Evolutionary conservation across 257 asterid genomes (phyloP).

Genomic region (Ehretia macrophylla): DNA sequence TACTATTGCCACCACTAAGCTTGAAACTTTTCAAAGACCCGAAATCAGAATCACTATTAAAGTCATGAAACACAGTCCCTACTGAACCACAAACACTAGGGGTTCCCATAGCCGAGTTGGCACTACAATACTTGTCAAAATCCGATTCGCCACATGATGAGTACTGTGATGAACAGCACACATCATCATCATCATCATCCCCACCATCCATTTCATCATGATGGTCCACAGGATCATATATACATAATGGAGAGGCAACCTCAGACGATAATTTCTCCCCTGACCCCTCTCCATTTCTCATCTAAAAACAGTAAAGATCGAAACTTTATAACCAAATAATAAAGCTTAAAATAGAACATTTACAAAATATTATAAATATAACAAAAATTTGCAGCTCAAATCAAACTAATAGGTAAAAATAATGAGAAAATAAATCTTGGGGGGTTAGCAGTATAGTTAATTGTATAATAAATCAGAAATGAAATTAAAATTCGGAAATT

Average conservation of each 20-base stretch:
- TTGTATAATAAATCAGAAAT: not conserved
- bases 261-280: constrained; percentile 43
- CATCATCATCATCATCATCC: constrained; percentile 33
- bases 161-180: constrained; percentile 41
- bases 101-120: constrained; percentile 85
- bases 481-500: not conserved
- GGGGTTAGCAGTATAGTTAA: not conserved
- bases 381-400: not conserved
- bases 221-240: constrained; percentile 37
- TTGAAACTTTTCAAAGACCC: constrained; percentile 60
- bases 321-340: not conserved
- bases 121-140: constrained; percentile 82
- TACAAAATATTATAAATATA: not conserved
- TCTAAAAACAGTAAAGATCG: constrained; percentile 13
- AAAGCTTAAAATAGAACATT: not conserved
- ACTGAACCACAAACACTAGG: constrained; percentile 61
- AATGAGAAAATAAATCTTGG: too few relatives aligned
- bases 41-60: constrained; percentile 50
- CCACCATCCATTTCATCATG: constrained; percentile 53
- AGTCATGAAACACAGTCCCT: constrained; percentile 24
- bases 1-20: constrained; percentile 49
- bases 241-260: constrained; percentile 20
- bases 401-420: not conserved
- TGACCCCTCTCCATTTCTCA: constrained; percentile 53
- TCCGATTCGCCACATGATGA: constrained; percentile 85